Percentiles rank a stretch among this genome's conserved stretches.
These are phyloP conservation scores for Wakefieldia striispora DNA, from an alignment of 768 basidiomycete genomes.

Conservation along the genomic window DNA sequence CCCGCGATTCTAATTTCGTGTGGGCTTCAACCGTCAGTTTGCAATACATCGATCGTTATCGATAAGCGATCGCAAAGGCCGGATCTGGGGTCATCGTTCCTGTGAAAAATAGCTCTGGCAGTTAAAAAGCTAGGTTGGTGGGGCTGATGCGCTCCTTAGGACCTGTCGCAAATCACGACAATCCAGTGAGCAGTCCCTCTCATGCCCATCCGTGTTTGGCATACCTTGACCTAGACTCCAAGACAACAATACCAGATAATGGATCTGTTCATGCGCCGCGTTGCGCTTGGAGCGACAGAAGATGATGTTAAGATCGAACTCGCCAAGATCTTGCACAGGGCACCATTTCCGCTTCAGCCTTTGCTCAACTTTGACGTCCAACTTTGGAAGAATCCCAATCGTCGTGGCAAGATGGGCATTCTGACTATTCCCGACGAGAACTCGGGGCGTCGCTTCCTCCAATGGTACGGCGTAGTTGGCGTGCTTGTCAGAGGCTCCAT, in stretches of 20 bases:
- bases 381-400: conserved; percentile 25
- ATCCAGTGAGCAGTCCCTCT: conserved; percentile 20
- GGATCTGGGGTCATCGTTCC: neutral
- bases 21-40: no score
- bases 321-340: conserved; percentile 33
- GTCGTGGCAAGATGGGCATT: conserved; percentile 28
- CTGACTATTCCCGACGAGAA: conserved; percentile 28
- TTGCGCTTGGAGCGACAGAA: conserved; percentile 25
- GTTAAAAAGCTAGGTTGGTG: conserved; percentile 15
- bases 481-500: conserved; percentile 25
- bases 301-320: conserved; percentile 35
- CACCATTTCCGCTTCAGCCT: conserved; percentile 29
- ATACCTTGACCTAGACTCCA: neutral
- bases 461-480: conserved; percentile 24
- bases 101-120: neutral
- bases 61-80: conserved; percentile 6
- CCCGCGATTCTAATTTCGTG: conserved; percentile 2
- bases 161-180: conserved; percentile 10
- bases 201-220: neutral
- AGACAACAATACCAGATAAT: conserved; percentile 19
- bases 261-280: conserved; percentile 36
- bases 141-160: neutral
- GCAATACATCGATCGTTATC: conserved; percentile 15
- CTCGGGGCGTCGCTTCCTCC: conserved; percentile 26
- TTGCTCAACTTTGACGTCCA: conserved; percentile 34